Conservation (phyloP, 441 rosid species). For the Brassica balearica region DNA sequence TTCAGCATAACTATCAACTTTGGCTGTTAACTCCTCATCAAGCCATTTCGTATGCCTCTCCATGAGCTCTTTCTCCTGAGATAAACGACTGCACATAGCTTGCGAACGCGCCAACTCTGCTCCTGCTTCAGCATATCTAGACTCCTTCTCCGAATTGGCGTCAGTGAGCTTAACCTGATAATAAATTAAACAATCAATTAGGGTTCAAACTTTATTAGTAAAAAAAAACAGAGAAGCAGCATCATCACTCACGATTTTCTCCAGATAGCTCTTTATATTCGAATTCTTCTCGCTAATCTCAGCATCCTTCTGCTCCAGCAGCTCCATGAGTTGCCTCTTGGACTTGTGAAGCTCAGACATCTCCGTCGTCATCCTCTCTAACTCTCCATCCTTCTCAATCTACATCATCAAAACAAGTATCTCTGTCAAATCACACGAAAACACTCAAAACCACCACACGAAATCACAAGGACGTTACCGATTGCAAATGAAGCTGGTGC, state of each 20-base stretch:
- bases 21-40: slow-evolving; percentile 84
- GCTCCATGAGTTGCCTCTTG: slow-evolving; percentile 81
- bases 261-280: slow-evolving; percentile 71
- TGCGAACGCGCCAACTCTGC: slow-evolving; percentile 76
- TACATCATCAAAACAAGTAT: slow-evolving; percentile 28
- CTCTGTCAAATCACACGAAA: background rate
- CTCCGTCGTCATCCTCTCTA: slow-evolving; percentile 74
- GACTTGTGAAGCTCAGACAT: slow-evolving; percentile 83
- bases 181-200: slow-evolving; percentile 12
- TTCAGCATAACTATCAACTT: slow-evolving; percentile 69
- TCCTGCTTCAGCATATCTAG: slow-evolving; percentile 67
- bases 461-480: slow-evolving; percentile 45
- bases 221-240: background rate
- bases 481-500: slow-evolving; percentile 84
- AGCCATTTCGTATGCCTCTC: slow-evolving; percentile 93
- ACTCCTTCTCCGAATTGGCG: slow-evolving; percentile 68
- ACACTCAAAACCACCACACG: background rate
- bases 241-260: slow-evolving; percentile 77
- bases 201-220: background rate
- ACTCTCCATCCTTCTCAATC: slow-evolving; percentile 89
- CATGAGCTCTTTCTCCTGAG: slow-evolving; percentile 95
- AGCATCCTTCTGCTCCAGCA: slow-evolving; percentile 81
- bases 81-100: slow-evolving; percentile 72
- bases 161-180: slow-evolving; percentile 75
- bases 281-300: slow-evolving; percentile 85